These are phyloP conservation scores for Ambrosia trifida DNA, from an alignment of 129 eudicot species.

Conservation along the genomic window DNA sequence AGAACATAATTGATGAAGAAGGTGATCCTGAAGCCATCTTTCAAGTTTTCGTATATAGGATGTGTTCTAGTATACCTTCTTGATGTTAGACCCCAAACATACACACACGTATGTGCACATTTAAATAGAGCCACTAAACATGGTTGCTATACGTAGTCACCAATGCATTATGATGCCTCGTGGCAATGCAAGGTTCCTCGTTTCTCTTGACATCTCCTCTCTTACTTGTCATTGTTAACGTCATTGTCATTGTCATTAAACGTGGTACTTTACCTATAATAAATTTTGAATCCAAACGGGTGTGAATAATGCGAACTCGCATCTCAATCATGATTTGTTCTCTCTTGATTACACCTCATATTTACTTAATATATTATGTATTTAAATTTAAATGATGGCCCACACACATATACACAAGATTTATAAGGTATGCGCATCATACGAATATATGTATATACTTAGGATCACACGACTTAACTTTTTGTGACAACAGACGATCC, in stretches of 20 bases:
- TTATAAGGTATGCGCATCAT: not conserved
- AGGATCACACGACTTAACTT: not conserved
- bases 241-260: not conserved
- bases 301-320: slow-evolving; percentile 20
- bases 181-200: not conserved
- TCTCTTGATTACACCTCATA: not conserved
- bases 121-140: not conserved
- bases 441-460: not conserved
- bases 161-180: not conserved
- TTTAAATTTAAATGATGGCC: not conserved
- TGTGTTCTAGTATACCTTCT: not conserved
- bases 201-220: not conserved
- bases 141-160: slow-evolving; percentile 3
- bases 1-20: not conserved
- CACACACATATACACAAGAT: not conserved
- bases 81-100: not conserved
- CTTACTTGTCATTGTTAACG: not conserved
- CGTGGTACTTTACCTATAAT: not conserved
- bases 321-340: slow-evolving; percentile 2
- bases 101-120: not conserved
- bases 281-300: not conserved
- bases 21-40: slow-evolving; percentile 26
- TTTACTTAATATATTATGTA: not conserved
- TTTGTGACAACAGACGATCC: too few relatives aligned
- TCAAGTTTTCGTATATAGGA: not conserved